Conservation (phyloP, 768 basidiomycete species). For the Trametopsis cervina region DNA sequence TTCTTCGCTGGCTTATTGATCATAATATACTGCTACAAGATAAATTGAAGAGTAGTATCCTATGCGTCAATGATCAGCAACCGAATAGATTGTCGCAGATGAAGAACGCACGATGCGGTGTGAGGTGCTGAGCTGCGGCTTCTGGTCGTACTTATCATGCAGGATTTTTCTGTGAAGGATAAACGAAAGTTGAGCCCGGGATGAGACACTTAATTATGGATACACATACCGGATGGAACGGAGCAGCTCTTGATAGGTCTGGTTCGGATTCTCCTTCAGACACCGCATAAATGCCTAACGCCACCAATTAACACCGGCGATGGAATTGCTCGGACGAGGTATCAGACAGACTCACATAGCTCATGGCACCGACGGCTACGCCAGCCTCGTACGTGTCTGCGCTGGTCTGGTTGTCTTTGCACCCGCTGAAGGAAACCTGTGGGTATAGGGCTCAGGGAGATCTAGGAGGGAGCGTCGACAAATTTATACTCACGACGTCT, state of each 20-base stretch:
- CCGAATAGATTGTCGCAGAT: neutral
- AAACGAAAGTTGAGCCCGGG: too few relatives aligned
- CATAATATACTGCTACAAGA: too few relatives aligned
- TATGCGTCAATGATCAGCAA: conserved; percentile 2
- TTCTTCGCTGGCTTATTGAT: too few relatives aligned
- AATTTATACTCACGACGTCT: conserved; percentile 60
- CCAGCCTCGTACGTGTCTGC: conserved; percentile 68
- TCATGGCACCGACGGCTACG: conserved; percentile 73
- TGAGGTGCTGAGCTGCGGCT: conserved; percentile 67
- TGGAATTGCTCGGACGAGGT: too few relatives aligned
- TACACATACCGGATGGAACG: conserved; percentile 41
- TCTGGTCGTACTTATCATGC: conserved; percentile 57
- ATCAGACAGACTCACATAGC: conserved; percentile 42
- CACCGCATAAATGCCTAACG: conserved; percentile 49
- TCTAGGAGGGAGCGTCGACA: neutral
- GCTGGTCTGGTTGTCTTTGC: conserved; percentile 78
- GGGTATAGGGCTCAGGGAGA: conserved; percentile 1
- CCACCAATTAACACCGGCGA: too few relatives aligned
- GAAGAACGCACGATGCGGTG: conserved; percentile 48
- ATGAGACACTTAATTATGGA: neutral
- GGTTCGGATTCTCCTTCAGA: conserved; percentile 50
- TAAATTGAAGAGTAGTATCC: conserved; percentile 18
- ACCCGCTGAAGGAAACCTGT: conserved; percentile 82
- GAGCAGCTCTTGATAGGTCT: conserved; percentile 56
- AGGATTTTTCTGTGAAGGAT: conserved; percentile 38